phyloP scores from a whole-genome alignment of 2,329 filamentous ascomycete species.

The Penicillium hesseltinei region DNA sequence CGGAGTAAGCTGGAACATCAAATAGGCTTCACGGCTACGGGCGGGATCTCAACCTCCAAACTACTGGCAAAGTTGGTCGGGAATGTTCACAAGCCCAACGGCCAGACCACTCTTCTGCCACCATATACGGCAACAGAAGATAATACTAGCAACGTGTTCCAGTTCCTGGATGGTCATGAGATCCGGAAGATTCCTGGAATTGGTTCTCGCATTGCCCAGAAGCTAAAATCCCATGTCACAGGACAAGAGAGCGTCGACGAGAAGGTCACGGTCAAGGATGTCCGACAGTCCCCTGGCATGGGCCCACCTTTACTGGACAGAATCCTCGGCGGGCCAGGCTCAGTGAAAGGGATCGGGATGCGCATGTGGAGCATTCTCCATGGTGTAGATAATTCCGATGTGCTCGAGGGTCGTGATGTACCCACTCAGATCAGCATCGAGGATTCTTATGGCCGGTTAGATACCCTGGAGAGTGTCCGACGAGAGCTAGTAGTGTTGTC shows the following conservation, averaged over 20 bases:
- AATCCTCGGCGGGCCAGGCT: slow-evolving; percentile 67
- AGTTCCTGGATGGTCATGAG: slow-evolving; percentile 73
- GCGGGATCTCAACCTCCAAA: slow-evolving; percentile 85
- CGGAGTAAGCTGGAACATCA: slow-evolving; percentile 70
- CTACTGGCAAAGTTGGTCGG: slow-evolving; percentile 81
- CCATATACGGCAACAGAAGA: slow-evolving; percentile 48
- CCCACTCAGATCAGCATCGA: slow-evolving; percentile 93
- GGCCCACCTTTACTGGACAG: slow-evolving; percentile 64
- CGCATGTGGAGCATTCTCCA: slow-evolving; percentile 77
- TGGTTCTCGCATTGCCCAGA: slow-evolving; percentile 73
- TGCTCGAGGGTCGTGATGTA: slow-evolving; percentile 67
- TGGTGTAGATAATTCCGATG: slow-evolving; percentile 72
- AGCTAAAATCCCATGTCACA: slow-evolving; percentile 62
- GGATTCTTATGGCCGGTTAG: slow-evolving; percentile 77
- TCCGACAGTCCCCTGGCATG: slow-evolving; percentile 63
- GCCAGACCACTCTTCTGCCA: slow-evolving; percentile 79
- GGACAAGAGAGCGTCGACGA: slow-evolving; percentile 48
- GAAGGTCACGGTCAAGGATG: slow-evolving; percentile 62
- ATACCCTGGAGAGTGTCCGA: slow-evolving; percentile 61
- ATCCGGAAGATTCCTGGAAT: slow-evolving; percentile 83
- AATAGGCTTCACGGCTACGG: slow-evolving; percentile 82
- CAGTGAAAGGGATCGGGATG: slow-evolving; percentile 67
- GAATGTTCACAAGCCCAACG: slow-evolving; percentile 78
- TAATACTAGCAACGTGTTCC: slow-evolving; percentile 52
- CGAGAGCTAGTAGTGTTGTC: slow-evolving; percentile 69